Conservation (phyloP, 2,329 filamentous ascomycete species). For the Beauveria bassiana region DNA sequence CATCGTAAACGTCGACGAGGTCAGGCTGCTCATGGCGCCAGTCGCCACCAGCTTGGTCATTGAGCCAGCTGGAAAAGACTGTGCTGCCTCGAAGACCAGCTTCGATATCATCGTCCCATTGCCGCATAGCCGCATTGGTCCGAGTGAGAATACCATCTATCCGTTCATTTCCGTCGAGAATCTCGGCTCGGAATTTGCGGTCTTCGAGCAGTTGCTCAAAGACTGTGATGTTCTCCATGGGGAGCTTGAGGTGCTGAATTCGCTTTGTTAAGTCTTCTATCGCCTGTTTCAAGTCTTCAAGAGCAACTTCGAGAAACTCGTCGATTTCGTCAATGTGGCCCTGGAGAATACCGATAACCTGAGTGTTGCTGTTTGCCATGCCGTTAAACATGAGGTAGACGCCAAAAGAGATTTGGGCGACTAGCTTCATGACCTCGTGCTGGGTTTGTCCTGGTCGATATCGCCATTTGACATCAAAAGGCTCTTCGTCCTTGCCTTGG, state of each 20-base stretch:
- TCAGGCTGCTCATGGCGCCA: conserved; percentile 55
- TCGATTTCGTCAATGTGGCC: conserved; percentile 92
- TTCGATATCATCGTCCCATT: conserved; percentile 69
- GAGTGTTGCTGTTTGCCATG: conserved; percentile 79
- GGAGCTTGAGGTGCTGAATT: conserved; percentile 71
- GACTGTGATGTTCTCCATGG: conserved; percentile 71
- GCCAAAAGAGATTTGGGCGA: conserved; percentile 89
- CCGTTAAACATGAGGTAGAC: conserved; percentile 79
- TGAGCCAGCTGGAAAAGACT: conserved; percentile 70
- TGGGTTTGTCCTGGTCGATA: conserved; percentile 67
- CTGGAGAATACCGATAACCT: conserved; percentile 84
- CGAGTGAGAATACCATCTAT: conserved; percentile 85
- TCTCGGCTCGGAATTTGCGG: conserved; percentile 69
- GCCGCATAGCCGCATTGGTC: conserved; percentile 67
- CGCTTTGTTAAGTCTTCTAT: conserved; percentile 72
- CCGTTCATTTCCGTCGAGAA: conserved; percentile 80
- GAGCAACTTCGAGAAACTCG: conserved; percentile 76
- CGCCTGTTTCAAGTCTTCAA: conserved; percentile 77
- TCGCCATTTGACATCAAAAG: conserved; percentile 69
- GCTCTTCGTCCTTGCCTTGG: conserved; percentile 57
- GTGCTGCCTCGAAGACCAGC: conserved; percentile 70
- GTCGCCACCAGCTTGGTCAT: conserved; percentile 52
- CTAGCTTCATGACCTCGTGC: conserved; percentile 83
- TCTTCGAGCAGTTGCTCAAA: conserved; percentile 88
- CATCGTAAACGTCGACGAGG: conserved; percentile 66